Conservation (phyloP, 495 filamentous ascomycete genomes). For the Daldinia grandis region DNA sequence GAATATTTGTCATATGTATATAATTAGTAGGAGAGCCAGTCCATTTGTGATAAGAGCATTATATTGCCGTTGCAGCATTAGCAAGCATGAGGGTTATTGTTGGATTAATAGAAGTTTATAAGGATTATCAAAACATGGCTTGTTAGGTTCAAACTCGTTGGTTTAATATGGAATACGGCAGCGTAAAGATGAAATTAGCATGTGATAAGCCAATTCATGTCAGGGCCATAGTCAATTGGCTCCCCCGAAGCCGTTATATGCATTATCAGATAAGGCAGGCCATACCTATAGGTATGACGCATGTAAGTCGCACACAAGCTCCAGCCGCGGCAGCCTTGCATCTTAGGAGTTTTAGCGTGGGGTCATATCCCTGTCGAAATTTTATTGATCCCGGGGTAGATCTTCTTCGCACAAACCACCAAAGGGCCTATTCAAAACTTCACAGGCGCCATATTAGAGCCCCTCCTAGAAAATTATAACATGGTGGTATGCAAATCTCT, state of each 20-base stretch:
- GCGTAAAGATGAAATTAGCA: neutral
- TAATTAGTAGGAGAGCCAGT: neutral
- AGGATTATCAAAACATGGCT: neutral
- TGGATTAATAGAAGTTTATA: neutral
- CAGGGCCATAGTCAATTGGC: neutral
- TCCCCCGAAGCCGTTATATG: neutral
- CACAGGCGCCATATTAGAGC: neutral
- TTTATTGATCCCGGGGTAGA: slow-evolving; percentile 14
- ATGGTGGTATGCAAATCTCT: slow-evolving; percentile 28
- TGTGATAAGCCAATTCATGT: neutral
- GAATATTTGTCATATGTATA: neutral
- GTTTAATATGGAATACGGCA: neutral
- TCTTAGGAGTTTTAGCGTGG: slow-evolving; percentile 13
- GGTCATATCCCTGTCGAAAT: slow-evolving; percentile 32
- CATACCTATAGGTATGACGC: slow-evolving; percentile 30
- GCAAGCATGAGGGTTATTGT: neutral
- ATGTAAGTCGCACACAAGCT: slow-evolving; percentile 15
- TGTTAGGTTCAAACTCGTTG: neutral
- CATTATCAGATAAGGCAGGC: slow-evolving; percentile 1
- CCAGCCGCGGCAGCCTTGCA: slow-evolving; percentile 19
- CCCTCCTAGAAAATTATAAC: neutral
- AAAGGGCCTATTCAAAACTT: slow-evolving; percentile 4
- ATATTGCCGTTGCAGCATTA: neutral
- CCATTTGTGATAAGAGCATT: neutral
- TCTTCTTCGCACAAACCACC: slow-evolving; percentile 23